phyloP scores from a whole-genome alignment of 2,329 filamentous ascomycete genomes.

The Pseudogymnoascus sp. region DNA sequence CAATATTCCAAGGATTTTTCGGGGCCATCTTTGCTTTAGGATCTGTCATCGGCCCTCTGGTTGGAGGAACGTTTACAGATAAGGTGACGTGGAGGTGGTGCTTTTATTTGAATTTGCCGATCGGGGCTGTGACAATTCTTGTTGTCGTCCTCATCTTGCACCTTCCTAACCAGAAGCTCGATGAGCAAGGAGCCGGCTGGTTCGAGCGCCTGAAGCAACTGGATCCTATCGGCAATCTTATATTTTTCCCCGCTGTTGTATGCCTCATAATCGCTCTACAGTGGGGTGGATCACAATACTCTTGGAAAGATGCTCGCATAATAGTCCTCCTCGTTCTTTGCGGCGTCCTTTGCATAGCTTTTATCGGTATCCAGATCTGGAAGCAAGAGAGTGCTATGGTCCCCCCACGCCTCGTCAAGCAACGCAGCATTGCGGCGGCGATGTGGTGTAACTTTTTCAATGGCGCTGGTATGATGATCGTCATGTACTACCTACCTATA shows the following conservation, averaged over 20 bases:
- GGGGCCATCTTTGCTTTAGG: constrained; percentile 21
- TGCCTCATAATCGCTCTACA: constrained; percentile 29
- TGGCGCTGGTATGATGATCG: constrained; percentile 22
- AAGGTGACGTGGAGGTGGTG: constrained; percentile 28
- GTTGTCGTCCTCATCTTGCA: constrained; percentile 35
- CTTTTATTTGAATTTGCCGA: constrained; percentile 31
- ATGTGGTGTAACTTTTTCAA: constrained; percentile 30
- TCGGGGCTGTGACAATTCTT: constrained; percentile 29
- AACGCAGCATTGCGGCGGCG: constrained; percentile 28
- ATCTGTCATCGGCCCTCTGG: constrained; percentile 24
- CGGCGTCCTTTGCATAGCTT: constrained; percentile 20
- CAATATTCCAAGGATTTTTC: constrained; percentile 18
- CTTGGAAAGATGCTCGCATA: constrained; percentile 28
- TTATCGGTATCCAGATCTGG: constrained; percentile 13
- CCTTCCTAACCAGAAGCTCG: constrained; percentile 26
- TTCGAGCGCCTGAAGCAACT: constrained; percentile 30
- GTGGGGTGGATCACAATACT: constrained; percentile 38
- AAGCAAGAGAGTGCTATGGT: constrained; percentile 25
- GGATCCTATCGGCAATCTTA: constrained; percentile 28
- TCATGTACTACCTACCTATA: constrained; percentile 36
- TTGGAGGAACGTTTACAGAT: constrained; percentile 37
- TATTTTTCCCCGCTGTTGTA: constrained; percentile 24
- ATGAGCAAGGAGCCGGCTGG: constrained; percentile 31
- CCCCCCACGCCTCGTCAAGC: constrained; percentile 29
- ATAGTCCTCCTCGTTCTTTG: constrained; percentile 27